Evolutionary conservation across 768 basidiomycete genomes (phyloP).

Genomic region (Trametes coccinea): DNA sequence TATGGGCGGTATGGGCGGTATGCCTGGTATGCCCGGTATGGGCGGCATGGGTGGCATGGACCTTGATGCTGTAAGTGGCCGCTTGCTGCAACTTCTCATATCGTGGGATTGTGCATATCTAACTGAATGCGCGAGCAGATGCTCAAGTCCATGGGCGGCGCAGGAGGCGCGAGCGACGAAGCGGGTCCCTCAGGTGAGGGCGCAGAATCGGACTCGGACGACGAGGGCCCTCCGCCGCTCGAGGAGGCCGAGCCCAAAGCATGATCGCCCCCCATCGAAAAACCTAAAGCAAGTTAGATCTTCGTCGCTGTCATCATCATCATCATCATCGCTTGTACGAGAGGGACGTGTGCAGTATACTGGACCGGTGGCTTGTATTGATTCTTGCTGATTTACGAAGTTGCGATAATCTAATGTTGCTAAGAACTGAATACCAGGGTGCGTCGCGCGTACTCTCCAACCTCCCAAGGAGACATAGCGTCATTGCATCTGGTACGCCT

Average conservation of each 20-base stretch:
- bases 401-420: slow-evolving; percentile 17
- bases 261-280: slow-evolving; percentile 25
- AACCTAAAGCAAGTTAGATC: slow-evolving; percentile 1
- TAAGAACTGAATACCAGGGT: too few species aligned
- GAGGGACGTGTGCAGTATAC: slow-evolving; percentile 21
- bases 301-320: background rate
- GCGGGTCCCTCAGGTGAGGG: slow-evolving; percentile 26
- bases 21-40: slow-evolving; percentile 47
- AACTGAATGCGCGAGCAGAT: slow-evolving; percentile 34
- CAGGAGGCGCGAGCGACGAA: slow-evolving; percentile 19
- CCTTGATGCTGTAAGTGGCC: slow-evolving; percentile 54
- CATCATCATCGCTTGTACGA: slow-evolving; percentile 3
- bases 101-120: too few species aligned
- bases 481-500: too few species aligned
- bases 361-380: slow-evolving; percentile 16
- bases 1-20: slow-evolving; percentile 32
- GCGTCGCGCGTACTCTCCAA: too few species aligned
- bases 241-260: slow-evolving; percentile 60
- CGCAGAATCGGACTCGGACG: slow-evolving; percentile 47
- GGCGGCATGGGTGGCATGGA: slow-evolving; percentile 51
- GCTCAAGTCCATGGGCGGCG: slow-evolving; percentile 41
- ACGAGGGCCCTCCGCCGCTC: slow-evolving; percentile 79
- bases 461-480: too few species aligned
- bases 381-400: slow-evolving; percentile 16
- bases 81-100: background rate